Evolutionary conservation across 2,329 filamentous ascomycete genomes (phyloP).

Genomic region (Alternaria sp.): DNA sequence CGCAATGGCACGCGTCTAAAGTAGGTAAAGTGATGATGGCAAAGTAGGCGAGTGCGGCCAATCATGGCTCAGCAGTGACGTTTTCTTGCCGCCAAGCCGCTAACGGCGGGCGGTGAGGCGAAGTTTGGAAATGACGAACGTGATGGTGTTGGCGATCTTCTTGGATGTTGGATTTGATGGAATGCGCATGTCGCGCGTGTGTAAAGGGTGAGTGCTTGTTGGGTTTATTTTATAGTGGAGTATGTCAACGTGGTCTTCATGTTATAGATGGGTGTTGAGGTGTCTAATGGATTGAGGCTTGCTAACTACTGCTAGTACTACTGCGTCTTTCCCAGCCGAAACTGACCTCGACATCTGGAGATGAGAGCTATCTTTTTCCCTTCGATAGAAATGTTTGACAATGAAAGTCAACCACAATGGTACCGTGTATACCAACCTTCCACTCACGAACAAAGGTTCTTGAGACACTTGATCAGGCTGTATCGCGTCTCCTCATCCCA

Average conservation of each 20-base stretch:
- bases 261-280: no score
- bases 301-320: background rate
- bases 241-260: no score
- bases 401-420: background rate
- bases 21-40: background rate
- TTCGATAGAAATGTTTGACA: background rate
- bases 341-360: background rate
- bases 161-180: background rate
- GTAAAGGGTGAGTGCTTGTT: no score
- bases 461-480: background rate
- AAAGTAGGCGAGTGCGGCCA: background rate
- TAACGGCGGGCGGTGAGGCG: background rate
- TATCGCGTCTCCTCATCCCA: background rate
- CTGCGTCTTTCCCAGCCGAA: background rate
- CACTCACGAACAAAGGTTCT: background rate
- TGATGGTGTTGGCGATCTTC: background rate
- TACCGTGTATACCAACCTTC: background rate
- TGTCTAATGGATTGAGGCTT: no score
- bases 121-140: background rate
- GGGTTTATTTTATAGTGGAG: no score
- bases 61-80: background rate
- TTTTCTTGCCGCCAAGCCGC: background rate
- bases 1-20: background rate
- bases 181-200: no score
- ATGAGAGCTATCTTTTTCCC: background rate